Percentiles rank a stretch among this genome's conserved stretches.
Evolutionary conservation across 2,329 filamentous ascomycete genomes (phyloP).

Genomic region (Colletotrichum ledebouriae): DNA sequence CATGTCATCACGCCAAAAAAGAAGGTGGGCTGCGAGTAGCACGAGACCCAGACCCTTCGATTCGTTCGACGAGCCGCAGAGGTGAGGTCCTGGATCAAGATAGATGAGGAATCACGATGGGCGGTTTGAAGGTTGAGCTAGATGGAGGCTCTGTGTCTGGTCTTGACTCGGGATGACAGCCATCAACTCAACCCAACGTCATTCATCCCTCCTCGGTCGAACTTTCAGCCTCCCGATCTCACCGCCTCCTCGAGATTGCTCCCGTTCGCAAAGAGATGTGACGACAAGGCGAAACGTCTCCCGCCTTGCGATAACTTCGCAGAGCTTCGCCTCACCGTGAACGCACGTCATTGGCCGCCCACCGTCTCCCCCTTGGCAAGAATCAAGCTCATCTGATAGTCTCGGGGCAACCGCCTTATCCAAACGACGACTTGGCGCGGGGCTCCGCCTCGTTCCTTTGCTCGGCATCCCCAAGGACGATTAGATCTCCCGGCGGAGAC

Average conservation of each 20-base stretch:
- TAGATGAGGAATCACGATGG: neutral
- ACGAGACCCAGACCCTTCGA: constrained; percentile 27
- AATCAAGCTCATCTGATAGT: constrained; percentile 37
- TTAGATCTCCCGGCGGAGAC: neutral
- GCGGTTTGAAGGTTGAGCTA: too few relatives aligned
- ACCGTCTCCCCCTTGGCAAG: constrained; percentile 7
- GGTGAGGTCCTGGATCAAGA: neutral
- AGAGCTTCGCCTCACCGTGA: constrained; percentile 1
- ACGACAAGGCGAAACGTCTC: neutral
- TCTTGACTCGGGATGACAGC: too few relatives aligned
- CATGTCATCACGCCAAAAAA: constrained; percentile 17
- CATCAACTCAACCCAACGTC: too few relatives aligned
- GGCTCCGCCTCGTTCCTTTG: constrained; percentile 15
- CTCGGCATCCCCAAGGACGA: neutral
- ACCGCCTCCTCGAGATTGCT: too few relatives aligned
- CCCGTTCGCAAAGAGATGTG: neutral
- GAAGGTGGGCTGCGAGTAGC: neutral
- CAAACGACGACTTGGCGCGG: constrained; percentile 21
- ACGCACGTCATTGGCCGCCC: constrained; percentile 16
- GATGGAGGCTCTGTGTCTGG: too few relatives aligned
- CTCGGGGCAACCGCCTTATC: constrained; percentile 9
- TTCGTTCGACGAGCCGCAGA: constrained; percentile 2
- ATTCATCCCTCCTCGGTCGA: too few relatives aligned
- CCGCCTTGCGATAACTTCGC: constrained; percentile 15
- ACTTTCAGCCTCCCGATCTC: neutral